Evolutionary conservation across 257 asterid species (phyloP), one percentile per base, ranked within the genome.

Genomic region (Fraxinus excelsior): DNA sequence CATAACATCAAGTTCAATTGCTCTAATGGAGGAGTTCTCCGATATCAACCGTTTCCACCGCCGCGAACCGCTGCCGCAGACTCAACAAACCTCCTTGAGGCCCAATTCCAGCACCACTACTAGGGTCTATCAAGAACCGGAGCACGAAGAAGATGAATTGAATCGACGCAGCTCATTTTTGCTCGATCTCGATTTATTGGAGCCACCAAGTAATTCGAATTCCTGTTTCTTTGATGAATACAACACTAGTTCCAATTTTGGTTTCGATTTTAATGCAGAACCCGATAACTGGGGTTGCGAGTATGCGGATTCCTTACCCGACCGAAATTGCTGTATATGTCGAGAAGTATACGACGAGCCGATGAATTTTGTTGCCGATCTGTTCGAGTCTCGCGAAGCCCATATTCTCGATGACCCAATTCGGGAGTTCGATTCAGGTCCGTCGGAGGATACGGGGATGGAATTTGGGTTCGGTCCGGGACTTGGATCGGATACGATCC

Each of bases 341-440:
- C 86, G 80, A 6, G 88, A 80, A 23, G 87, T 76, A 65, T 90
- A 86, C 0, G 94, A 90, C 0, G 96, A 90, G 7, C 96, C 86
- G 74, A 78, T 92, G 97, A 91, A 85, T 84, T 91, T 84, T 79
- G 90, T 90, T 1, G 78, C 97, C 16, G 96, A 92, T 86, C 90
- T 93, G 80, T 93, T 95, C 82, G 96, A 83, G 26, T 67, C 89
- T 16, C 89, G 81, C 37, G 82, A 77, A 0, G 72, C 79, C 3
- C 81, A 21, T 80, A 71, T 74, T 81, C n/a, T 75, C 70, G 90
- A 86, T 26, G 87, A 82, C 28, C 78, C 85, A 12, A 79, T 66
- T 72, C 78, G 81, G 84, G 88, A 85, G 26, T 34, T 78, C 44
- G 90, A 76, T 38, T 75, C 88, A 37, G 83, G 67, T 11, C 71